Base-by-base conservation (phyloP, 495 filamentous ascomycete species). In the Xylaria grammica region DNA sequence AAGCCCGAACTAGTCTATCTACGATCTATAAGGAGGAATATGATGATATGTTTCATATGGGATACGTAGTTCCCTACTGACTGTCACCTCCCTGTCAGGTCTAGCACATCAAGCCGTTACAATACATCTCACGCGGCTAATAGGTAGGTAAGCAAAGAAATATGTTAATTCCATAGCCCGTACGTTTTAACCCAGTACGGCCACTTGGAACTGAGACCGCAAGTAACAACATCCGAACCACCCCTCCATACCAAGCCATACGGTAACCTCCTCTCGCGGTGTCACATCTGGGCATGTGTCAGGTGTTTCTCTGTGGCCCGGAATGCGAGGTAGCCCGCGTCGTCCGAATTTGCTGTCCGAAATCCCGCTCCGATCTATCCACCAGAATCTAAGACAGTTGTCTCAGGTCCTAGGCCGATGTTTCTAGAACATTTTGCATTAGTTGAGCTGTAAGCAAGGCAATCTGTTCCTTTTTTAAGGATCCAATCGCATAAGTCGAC, bases 401-500 rank as follows among this genome's bases (percentile, higher is more conserved):
- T 22, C 29, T 29, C 50, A 29, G 50, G 50, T n/a, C 22, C 26
- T 53, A 15, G 50, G 22, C 24, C 51, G 29, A 30, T 51, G 15
- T 0, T 30, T 11, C n/a, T 24, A 7, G 3, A 4, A 32, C 50
- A 26, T 52, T 20, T 17, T 32, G n/a, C n/a, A n/a, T n/a, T n/a
- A n/a, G n/a, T n/a, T n/a, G n/a, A n/a, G n/a, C n/a, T 6, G 34
- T 36, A 36, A 36, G 34, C 34, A 36, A 36, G 11, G 34, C 34
- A 36, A 27, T 15, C 38, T 26, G 10, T 9, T 10, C 7, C 15
- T 30, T 11, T 30, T 4, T 58, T 20, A 22, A 58, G 15, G 36
- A 58, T 15, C 54, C 54, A 58, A 58, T 58, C 54, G 54, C 54
- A 30, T 58, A 19, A 3, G 19, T 45, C 36, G 2, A 11, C 2